Base-by-base conservation (phyloP, 495 filamentous ascomycete species). In the Aspergillus diversus region DNA sequence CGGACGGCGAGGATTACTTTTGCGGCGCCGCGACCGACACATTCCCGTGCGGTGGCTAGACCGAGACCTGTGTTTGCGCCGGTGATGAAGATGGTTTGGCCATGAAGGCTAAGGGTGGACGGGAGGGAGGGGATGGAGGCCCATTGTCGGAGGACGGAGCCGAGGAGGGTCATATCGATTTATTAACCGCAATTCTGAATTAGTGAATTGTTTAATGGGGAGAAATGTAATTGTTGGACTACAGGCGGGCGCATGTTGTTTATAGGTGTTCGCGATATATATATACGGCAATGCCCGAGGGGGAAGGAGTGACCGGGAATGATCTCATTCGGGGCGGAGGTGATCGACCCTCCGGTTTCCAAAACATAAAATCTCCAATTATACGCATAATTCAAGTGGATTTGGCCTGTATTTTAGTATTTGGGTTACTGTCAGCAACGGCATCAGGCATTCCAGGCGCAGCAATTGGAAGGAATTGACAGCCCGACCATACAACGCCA, bases 31-130 rank as follows among this genome's bases (percentile, higher is more conserved):
- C 53, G 59, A 13, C 9, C 3, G 11, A 55, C 48, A 32, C 31
- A 37, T 15, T 62, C 39, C 1, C 52, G 59, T 7, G 59, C 59
- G 33, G 59, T 50, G 32, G 53, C 51, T 0, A 37, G 53, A 2
- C 59, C 59, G 21, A 62, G 39, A 13, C 59, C 59, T 0, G 59
- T 62, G 42, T 62, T 62, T 21, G 50, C 51, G 39, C 59, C 59
- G 1, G 59, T 62, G 51, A 62, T 49, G 15, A 62, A 42, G 52
- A 62, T 31, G 8, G 59, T 62, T n/a, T 62, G 51, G 50, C 52
- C 50, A 1, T 53, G 21, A 17, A 61, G 32, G 21, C 13, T 31
- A 8, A 37, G 34, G 35, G 59, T 33, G 35, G 50, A 27, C 0
- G 32, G 55, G 21, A 54, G 51, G 16, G 13, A 11, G 1, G 42